phyloP scores from a whole-genome alignment of 1,139 yeast genomes.

The Yamadazyma epiphylla region DNA sequence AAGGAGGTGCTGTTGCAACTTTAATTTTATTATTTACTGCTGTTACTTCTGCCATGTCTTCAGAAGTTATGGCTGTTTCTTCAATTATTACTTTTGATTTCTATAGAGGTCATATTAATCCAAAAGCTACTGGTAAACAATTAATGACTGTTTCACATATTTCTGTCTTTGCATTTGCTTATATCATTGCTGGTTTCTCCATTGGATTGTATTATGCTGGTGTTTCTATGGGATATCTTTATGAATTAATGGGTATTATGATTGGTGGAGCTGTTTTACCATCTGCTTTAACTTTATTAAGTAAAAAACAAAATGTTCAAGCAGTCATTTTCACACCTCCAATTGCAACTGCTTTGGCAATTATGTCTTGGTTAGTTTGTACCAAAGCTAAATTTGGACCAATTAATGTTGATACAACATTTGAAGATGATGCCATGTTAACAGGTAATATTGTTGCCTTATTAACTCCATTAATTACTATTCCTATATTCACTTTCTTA shows the following conservation, averaged over 20 bases:
- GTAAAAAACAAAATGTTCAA: conserved; percentile 58
- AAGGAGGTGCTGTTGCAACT: conserved; percentile 81
- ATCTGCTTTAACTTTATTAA: conserved; percentile 65
- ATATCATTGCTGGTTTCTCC: conserved; percentile 76
- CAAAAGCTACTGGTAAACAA: conserved; percentile 68
- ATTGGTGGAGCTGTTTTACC: conserved; percentile 86
- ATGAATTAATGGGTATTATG: conserved; percentile 83
- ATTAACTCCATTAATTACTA: conserved; percentile 64
- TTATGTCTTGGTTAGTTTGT: conserved; percentile 63
- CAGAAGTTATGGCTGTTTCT: conserved; percentile 84
- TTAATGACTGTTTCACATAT: conserved; percentile 66
- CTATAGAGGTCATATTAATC: conserved; percentile 75
- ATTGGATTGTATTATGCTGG: conserved; percentile 80
- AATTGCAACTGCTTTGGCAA: conserved; percentile 57
- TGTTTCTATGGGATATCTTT: conserved; percentile 80
- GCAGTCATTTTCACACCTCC: conserved; percentile 64
- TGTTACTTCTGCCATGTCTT: conserved; percentile 76
- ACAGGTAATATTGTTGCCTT: conserved; percentile 84
- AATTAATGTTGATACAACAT: conserved; percentile 61
- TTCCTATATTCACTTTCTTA: conserved; percentile 61
- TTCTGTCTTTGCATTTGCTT: conserved; percentile 61
- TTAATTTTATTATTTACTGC: conserved; percentile 80
- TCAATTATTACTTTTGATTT: conserved; percentile 82
- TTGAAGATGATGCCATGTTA: conserved; percentile 77
- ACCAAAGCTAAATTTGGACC: conserved; percentile 51